Percentiles rank a stretch among this genome's conserved stretches.
Conservation (phyloP, 495 filamentous ascomycete species). For the Hypomontagnella submonticulosa region DNA sequence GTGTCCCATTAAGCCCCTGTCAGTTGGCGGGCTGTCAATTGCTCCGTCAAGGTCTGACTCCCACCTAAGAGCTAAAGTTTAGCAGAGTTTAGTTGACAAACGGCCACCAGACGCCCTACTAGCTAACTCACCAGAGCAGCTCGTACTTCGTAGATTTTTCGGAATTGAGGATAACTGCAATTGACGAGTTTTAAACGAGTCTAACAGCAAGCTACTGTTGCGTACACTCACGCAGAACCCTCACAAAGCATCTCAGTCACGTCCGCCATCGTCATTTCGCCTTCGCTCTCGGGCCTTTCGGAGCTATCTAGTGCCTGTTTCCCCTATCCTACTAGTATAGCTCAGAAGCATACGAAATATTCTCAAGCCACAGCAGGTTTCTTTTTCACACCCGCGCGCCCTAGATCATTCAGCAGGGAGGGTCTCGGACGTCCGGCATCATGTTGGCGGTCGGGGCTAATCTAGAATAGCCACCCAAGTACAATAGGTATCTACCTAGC, state of each 20-base stretch:
- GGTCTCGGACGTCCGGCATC: conserved; percentile 8
- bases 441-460: conserved; percentile 10
- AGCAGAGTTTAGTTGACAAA: conserved; percentile 21
- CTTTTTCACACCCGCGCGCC: conserved; percentile 14
- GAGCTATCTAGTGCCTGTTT: conserved; percentile 13
- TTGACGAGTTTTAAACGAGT: conserved; percentile 9
- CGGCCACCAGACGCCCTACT: conserved; percentile 2
- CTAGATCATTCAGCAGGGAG: conserved; percentile 10
- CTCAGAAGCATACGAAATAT: conserved; percentile 3
- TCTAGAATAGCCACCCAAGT: no score
- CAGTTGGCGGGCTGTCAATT: conserved; percentile 9
- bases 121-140: not conserved
- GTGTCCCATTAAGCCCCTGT: conserved; percentile 1
- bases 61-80: no score
- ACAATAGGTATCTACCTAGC: no score
- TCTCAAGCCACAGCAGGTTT: conserved; percentile 20
- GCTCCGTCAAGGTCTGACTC: not conserved
- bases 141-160: conserved; percentile 3
- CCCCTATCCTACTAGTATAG: conserved; percentile 10
- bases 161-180: conserved; percentile 15
- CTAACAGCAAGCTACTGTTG: not conserved
- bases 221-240: not conserved
- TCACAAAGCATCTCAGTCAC: no score
- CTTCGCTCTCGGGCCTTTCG: conserved; percentile 9
- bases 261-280: no score